Conservation (phyloP, 1,284 basidiomycete species). For the Pyrrhoderma noxium region DNA sequence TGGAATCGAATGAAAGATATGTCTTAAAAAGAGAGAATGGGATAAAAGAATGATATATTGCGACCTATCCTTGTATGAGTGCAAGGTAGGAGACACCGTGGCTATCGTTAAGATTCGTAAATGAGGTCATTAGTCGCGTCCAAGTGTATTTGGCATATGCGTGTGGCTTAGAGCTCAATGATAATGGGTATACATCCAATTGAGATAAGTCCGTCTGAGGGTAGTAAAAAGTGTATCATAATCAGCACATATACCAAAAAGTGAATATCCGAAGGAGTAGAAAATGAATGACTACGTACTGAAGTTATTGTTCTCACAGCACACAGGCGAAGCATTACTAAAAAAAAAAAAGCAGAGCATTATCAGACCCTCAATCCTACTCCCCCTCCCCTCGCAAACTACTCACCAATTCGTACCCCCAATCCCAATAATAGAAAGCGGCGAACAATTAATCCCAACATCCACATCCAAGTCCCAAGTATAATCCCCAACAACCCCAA, state of each 20-base stretch:
- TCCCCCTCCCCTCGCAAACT: neutral
- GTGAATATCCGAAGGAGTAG: neutral
- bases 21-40: too few species aligned
- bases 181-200: conserved; percentile 36
- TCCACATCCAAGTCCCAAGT: conserved; percentile 21
- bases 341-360: neutral
- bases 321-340: conserved; percentile 23
- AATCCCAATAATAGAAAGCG: conserved; percentile 24
- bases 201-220: conserved; percentile 30
- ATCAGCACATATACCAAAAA: neutral
- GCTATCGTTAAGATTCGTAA: too few species aligned
- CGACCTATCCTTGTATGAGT: too few species aligned
- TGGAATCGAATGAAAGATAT: too few species aligned
- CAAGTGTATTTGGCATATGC: too few species aligned
- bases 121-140: too few species aligned
- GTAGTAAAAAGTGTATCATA: conserved; percentile 1
- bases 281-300: conserved; percentile 14
- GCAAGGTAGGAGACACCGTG: too few species aligned
- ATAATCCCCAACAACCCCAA: conserved; percentile 22
- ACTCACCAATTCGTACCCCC: conserved; percentile 21
- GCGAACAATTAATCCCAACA: conserved; percentile 25
- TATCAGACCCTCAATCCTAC: neutral
- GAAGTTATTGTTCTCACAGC: conserved; percentile 27
- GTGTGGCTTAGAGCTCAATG: conserved; percentile 26
- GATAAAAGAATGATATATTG: too few species aligned